These are phyloP conservation scores for Phytophthora pluvialis DNA, from an alignment of 352 stramenopile genomes.

Conservation along the genomic window DNA sequence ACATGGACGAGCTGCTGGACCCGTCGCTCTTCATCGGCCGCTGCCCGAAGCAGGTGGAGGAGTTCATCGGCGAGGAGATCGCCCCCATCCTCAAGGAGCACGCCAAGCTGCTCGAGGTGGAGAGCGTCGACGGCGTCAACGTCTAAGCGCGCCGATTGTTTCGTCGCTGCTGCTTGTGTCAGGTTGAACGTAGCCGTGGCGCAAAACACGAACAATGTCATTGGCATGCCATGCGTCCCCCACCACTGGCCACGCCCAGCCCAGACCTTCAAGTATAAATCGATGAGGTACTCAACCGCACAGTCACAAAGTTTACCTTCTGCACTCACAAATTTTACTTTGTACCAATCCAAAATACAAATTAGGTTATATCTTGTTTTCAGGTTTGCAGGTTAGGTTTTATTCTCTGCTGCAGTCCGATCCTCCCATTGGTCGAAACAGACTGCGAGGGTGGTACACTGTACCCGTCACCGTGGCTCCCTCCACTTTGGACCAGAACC, in stretches of 20 bases:
- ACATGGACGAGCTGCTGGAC: conserved; percentile 96
- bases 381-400: not conserved
- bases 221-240: not conserved
- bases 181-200: not conserved
- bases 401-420: no score
- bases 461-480: conserved; percentile 4
- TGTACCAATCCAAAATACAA: not conserved
- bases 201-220: conserved; percentile 10
- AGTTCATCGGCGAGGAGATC: conserved; percentile 97
- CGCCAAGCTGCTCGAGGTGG: conserved; percentile 88
- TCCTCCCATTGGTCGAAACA: conserved; percentile 8
- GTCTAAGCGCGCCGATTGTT: conserved; percentile 75
- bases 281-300: no score
- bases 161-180: not conserved
- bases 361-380: conserved; percentile 12
- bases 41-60: conserved; percentile 94
- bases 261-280: no score
- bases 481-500: conserved; percentile 30
- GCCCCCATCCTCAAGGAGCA: conserved; percentile 93
- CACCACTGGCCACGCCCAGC: not conserved
- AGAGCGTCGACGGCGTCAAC: conserved; percentile 96
- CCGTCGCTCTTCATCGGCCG: conserved; percentile 98
- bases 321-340: no score
- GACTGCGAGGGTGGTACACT: no score
- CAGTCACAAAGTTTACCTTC: not conserved